phyloP scores from a whole-genome alignment of 2,329 filamentous ascomycete genomes.

The Exophiala mesophila region DNA sequence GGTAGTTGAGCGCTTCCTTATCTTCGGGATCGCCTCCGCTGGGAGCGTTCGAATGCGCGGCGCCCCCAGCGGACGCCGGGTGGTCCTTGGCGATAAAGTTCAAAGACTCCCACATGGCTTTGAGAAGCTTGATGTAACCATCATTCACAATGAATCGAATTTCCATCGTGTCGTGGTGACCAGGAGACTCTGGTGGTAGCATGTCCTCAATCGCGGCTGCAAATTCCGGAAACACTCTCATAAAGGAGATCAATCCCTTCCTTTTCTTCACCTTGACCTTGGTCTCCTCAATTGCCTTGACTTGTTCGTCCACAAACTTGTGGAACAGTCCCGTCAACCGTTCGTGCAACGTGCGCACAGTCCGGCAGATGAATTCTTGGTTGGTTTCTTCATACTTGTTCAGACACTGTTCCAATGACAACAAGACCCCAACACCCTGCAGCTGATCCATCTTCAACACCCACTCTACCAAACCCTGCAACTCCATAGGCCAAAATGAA shows the following conservation, averaged over 20 bases:
- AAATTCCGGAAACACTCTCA: slow-evolving; percentile 87
- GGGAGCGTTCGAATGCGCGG: slow-evolving; percentile 18
- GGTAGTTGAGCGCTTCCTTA: slow-evolving; percentile 94
- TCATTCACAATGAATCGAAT: slow-evolving; percentile 76
- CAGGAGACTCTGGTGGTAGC: slow-evolving; percentile 53
- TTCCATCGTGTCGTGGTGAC: slow-evolving; percentile 56
- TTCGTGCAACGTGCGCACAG: slow-evolving; percentile 73
- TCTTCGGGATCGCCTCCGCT: slow-evolving; percentile 66
- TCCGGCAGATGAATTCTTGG: slow-evolving; percentile 80
- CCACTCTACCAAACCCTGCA: slow-evolving; percentile 80
- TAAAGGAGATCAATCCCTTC: slow-evolving; percentile 92
- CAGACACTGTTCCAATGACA: slow-evolving; percentile 72
- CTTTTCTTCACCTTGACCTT: slow-evolving; percentile 99
- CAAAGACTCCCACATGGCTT: slow-evolving; percentile 94
- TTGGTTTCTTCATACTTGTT: slow-evolving; percentile 79
- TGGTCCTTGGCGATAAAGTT: slow-evolving; percentile 83
- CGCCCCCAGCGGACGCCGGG: slow-evolving; percentile 48
- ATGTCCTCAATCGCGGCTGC: slow-evolving; percentile 79
- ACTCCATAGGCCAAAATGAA: slow-evolving; percentile 70
- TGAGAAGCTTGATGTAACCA: slow-evolving; percentile 83
- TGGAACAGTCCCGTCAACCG: slow-evolving; percentile 70
- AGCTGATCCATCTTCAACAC: slow-evolving; percentile 73
- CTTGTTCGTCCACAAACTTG: slow-evolving; percentile 90
- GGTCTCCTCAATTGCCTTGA: slow-evolving; percentile 92
- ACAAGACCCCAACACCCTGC: slow-evolving; percentile 86